Percentiles rank a stretch among this genome's conserved stretches.
phyloP scores from a whole-genome alignment of 768 basidiomycete species.

The Lentinula edodes region DNA sequence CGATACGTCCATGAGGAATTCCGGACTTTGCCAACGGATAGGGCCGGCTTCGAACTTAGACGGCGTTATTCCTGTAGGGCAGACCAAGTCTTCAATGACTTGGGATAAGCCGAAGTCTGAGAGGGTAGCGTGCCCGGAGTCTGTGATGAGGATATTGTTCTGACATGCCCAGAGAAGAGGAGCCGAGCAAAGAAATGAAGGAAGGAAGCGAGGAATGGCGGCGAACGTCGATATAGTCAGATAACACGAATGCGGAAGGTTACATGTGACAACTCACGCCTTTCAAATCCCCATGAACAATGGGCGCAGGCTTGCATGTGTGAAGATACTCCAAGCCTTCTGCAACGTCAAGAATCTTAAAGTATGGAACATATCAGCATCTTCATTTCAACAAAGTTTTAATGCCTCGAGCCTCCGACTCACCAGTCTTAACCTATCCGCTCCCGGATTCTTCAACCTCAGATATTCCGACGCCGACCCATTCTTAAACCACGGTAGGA shows the following conservation, averaged over 20 bases:
- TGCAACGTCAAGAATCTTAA: slow-evolving; percentile 37
- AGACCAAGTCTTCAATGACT: slow-evolving; percentile 23
- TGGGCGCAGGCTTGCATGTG: slow-evolving; percentile 25
- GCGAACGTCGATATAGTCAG: background rate
- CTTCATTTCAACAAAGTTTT: background rate
- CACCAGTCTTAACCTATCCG: slow-evolving; percentile 33
- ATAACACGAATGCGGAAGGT: too few relatives aligned
- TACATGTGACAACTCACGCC: slow-evolving; percentile 1
- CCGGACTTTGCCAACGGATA: slow-evolving; percentile 28
- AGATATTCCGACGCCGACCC: slow-evolving; percentile 42
- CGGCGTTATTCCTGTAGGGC: slow-evolving; percentile 22
- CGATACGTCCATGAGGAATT: slow-evolving; percentile 21
- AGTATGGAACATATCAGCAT: background rate
- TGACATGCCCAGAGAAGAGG: slow-evolving; percentile 8
- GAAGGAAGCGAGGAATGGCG: background rate
- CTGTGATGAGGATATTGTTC: slow-evolving; percentile 42
- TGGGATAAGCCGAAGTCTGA: slow-evolving; percentile 41
- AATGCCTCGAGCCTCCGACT: slow-evolving; percentile 5
- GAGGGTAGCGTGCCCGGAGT: slow-evolving; percentile 31
- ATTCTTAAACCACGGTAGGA: slow-evolving; percentile 45
- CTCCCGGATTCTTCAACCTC: slow-evolving; percentile 21
- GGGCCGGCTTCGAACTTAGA: slow-evolving; percentile 24
- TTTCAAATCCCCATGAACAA: slow-evolving; percentile 17
- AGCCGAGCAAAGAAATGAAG: background rate
- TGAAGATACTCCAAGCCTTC: slow-evolving; percentile 40